Conservation (phyloP, 2,329 filamentous ascomycete genomes). For the Orbilia blumenaviensis region DNA sequence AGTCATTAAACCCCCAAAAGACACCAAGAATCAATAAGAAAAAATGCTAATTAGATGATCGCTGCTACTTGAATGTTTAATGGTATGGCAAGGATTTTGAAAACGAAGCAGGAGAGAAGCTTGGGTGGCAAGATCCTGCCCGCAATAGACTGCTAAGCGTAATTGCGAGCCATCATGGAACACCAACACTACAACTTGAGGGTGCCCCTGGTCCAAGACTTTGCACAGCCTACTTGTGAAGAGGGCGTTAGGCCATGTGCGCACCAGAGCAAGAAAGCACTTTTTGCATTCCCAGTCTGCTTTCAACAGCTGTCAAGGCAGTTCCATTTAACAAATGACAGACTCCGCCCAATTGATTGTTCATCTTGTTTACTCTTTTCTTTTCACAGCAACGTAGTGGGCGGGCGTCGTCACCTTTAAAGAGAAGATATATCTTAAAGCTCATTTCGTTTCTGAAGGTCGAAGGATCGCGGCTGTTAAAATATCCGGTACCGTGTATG, state of each 20-base stretch:
- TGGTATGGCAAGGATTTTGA: slow-evolving; percentile 19
- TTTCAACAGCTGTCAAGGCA: slow-evolving; percentile 45
- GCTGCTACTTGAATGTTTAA: background rate
- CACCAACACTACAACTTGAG: slow-evolving; percentile 31
- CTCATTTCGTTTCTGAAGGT: slow-evolving; percentile 12
- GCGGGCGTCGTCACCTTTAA: background rate
- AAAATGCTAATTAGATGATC: slow-evolving; percentile 14
- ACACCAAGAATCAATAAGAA: slow-evolving; percentile 3
- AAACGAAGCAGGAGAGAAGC: slow-evolving; percentile 20
- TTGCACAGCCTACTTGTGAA: slow-evolving; percentile 43
- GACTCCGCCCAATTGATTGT: slow-evolving; percentile 23
- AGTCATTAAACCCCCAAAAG: background rate
- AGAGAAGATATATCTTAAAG: slow-evolving; percentile 45
- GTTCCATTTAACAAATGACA: too few species aligned
- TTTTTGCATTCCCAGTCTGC: slow-evolving; percentile 1
- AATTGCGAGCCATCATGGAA: slow-evolving; percentile 31
- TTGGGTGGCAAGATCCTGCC: slow-evolving; percentile 48
- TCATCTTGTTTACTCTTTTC: slow-evolving; percentile 1
- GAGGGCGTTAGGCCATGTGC: slow-evolving; percentile 29
- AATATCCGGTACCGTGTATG: slow-evolving; percentile 4
- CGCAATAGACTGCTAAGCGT: slow-evolving; percentile 43
- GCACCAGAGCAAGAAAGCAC: background rate
- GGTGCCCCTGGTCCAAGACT: slow-evolving; percentile 45
- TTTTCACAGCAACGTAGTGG: slow-evolving; percentile 18
- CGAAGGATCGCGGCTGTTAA: slow-evolving; percentile 35